Evolutionary conservation across 768 basidiomycete genomes (phyloP).

Genomic region (Epithele typhae): DNA sequence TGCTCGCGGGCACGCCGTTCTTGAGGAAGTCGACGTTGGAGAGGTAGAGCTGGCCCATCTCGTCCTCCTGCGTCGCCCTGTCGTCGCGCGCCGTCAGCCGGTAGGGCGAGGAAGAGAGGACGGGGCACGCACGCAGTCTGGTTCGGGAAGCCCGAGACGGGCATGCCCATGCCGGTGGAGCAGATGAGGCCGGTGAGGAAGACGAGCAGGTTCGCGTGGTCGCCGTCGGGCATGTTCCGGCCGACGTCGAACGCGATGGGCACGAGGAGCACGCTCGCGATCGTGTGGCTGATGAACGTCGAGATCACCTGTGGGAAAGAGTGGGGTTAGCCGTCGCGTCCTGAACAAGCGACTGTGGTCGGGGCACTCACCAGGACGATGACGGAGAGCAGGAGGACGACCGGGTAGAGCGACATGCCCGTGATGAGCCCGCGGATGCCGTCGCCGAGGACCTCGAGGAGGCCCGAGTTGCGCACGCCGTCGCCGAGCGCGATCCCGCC

Average conservation of each 20-base stretch:
- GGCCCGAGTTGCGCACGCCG: conserved; percentile 85
- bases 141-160: conserved; percentile 98
- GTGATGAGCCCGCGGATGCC: conserved; percentile 55
- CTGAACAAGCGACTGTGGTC: neutral
- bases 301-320: conserved; percentile 71
- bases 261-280: conserved; percentile 93
- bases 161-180: conserved; percentile 97
- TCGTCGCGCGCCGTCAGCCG: neutral
- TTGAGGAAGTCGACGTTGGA: conserved; percentile 85
- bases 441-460: conserved; percentile 73
- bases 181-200: conserved; percentile 93
- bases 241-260: conserved; percentile 94
- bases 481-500: conserved; percentile 96
- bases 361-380: conserved; percentile 26
- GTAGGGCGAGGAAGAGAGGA: too few species aligned
- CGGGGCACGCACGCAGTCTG: conserved; percentile 80
- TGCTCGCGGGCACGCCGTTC: conserved; percentile 91
- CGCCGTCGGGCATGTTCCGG: conserved; percentile 52
- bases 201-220: conserved; percentile 79
- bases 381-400: conserved; percentile 55
- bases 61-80: conserved; percentile 91
- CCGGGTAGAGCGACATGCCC: conserved; percentile 60
- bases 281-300: conserved; percentile 97
- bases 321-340: neutral
- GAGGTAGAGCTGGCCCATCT: conserved; percentile 86